Conservation (phyloP, 2,329 filamentous ascomycete species). For the Nemania sp. region DNA sequence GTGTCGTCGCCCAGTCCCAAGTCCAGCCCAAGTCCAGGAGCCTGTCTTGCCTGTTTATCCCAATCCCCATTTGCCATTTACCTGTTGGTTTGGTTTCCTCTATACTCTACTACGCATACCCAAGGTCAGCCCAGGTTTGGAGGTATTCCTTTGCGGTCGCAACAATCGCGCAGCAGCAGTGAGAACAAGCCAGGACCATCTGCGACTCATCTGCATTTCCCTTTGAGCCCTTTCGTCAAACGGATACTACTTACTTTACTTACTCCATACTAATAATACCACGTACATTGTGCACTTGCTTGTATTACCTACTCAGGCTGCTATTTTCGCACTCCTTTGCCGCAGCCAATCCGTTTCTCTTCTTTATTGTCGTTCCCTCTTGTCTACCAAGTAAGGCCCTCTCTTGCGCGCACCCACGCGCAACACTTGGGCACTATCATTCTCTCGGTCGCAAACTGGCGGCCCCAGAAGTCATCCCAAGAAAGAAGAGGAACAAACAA, state of each 20-base stretch:
- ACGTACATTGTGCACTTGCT: conserved; percentile 40
- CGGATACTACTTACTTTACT: conserved; percentile 18
- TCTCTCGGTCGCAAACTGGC: conserved; percentile 34
- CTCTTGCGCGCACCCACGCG: conserved; percentile 25
- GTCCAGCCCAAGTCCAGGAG: conserved; percentile 3
- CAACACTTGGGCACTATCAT: conserved; percentile 22
- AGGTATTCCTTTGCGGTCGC: conserved; percentile 33
- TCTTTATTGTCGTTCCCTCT: conserved; percentile 38
- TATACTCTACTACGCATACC: background rate
- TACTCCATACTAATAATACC: conserved; percentile 40
- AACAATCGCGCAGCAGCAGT: conserved; percentile 31
- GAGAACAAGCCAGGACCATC: conserved; percentile 24
- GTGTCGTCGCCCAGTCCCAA: conserved; percentile 12
- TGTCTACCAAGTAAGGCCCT: conserved; percentile 11
- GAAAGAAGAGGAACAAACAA: conserved; percentile 18
- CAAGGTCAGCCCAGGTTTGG: no score
- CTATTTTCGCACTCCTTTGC: conserved; percentile 52
- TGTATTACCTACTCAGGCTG: conserved; percentile 43
- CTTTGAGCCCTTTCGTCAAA: conserved; percentile 28
- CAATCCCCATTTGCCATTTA: conserved; percentile 4
- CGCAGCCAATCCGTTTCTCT: conserved; percentile 41
- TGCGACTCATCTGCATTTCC: conserved; percentile 31
- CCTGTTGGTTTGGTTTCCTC: background rate
- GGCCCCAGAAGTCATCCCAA: conserved; percentile 16
- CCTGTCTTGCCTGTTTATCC: conserved; percentile 7